Percentiles rank a stretch among this genome's conserved stretches.
Evolutionary conservation across 75 land plant species (phyloP).

Genomic region (Azolla pinnata): DNA sequence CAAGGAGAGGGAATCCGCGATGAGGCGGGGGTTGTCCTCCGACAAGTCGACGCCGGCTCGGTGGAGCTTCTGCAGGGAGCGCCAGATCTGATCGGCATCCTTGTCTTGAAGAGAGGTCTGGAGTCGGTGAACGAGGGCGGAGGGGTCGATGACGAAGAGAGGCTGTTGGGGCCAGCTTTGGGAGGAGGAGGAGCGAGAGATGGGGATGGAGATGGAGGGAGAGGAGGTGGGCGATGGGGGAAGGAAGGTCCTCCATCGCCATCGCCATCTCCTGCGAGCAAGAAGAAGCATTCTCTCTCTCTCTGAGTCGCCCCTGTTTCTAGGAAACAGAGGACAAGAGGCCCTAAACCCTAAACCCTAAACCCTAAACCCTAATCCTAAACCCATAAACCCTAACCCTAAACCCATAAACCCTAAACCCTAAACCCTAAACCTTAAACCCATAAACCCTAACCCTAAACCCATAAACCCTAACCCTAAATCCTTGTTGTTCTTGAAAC

Average conservation of each 20-base stretch:
- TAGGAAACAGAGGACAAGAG: too few species aligned
- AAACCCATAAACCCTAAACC: too few species aligned
- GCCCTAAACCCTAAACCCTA: too few species aligned
- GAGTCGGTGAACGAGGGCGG: background rate
- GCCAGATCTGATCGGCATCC: background rate
- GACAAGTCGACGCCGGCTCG: background rate
- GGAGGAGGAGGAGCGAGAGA: background rate
- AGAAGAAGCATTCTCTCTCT: too few species aligned
- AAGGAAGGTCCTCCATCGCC: too few species aligned
- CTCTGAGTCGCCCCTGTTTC: too few species aligned
- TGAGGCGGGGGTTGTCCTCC: background rate
- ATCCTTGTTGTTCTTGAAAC: too few species aligned
- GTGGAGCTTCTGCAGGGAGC: slow-evolving; percentile 1
- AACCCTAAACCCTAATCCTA: too few species aligned
- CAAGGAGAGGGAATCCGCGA: background rate
- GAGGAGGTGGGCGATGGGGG: background rate
- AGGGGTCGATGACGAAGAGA: background rate
- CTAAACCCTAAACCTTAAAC: too few species aligned
- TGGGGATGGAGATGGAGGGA: background rate
- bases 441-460: too few species aligned
- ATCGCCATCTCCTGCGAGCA: background rate
- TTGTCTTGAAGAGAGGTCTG: background rate
- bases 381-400: too few species aligned
- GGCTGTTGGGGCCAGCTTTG: background rate
- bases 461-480: too few species aligned